phyloP scores from a whole-genome alignment of 2,329 filamentous ascomycete genomes.

The Pyricularia grisea region DNA sequence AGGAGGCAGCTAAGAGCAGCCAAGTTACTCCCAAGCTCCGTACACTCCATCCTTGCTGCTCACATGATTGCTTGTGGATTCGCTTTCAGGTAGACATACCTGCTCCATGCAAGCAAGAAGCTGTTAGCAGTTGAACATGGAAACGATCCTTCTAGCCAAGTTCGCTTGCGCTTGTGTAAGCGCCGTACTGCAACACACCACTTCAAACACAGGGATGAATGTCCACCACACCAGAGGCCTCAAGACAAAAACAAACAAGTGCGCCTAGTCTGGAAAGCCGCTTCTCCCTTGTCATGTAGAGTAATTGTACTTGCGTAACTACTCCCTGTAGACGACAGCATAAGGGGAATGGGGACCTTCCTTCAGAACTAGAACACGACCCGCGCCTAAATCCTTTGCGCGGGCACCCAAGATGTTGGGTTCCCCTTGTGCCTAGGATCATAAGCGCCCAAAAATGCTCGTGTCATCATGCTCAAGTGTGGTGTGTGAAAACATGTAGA shows the following conservation, averaged over 20 bases:
- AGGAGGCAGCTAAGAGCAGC: not conserved
- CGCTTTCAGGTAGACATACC: not conserved
- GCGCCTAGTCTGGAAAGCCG: not conserved
- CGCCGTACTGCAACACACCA: not conserved
- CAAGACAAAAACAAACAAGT: not conserved
- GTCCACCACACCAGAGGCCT: not conserved
- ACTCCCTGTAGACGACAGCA: not conserved
- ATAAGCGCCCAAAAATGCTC: not conserved
- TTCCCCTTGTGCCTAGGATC: not conserved
- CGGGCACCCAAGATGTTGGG: not conserved
- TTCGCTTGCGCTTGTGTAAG: not conserved
- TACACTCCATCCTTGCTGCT: not conserved
- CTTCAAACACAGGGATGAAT: not conserved
- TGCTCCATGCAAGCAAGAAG: not conserved
- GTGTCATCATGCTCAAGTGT: not conserved
- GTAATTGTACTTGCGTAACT: not conserved
- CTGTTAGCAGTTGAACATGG: not conserved
- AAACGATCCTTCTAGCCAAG: not conserved
- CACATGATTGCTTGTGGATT: not conserved
- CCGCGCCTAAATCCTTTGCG: not conserved
- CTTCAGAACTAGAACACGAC: not conserved
- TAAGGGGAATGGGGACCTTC: not conserved
- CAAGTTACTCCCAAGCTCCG: not conserved
- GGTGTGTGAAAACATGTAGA: not conserved
- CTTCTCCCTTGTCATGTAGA: not conserved